Conservation (phyloP, 1,284 basidiomycete species). For the Taiwanofungus camphoratus region DNA sequence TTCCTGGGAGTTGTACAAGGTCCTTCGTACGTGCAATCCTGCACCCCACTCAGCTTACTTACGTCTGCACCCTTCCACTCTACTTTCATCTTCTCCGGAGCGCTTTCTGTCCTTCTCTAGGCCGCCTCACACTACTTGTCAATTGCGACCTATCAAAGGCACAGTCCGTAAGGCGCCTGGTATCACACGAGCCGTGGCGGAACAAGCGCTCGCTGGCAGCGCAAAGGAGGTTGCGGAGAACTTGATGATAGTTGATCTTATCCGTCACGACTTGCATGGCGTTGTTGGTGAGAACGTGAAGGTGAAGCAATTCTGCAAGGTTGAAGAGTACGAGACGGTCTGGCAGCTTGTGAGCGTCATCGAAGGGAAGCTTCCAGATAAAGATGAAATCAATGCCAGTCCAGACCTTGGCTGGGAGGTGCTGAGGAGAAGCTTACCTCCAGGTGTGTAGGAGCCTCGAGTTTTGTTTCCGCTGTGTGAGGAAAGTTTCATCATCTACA, state of each 20-base stretch:
- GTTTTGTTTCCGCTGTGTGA: not conserved
- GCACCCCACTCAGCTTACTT: slow-evolving; percentile 90
- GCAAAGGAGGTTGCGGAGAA: slow-evolving; percentile 96
- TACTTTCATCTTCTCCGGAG: slow-evolving; percentile 85
- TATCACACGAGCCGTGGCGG: slow-evolving; percentile 59
- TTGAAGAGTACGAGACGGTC: slow-evolving; percentile 93
- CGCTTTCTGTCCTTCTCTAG: slow-evolving; percentile 86
- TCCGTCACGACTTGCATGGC: slow-evolving; percentile 85
- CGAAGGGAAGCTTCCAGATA: slow-evolving; percentile 46
- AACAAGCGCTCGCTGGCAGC: slow-evolving; percentile 64
- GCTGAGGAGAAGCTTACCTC: slow-evolving; percentile 78
- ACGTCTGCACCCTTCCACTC: slow-evolving; percentile 59
- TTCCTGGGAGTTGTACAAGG: slow-evolving; percentile 71
- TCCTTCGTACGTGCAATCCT: slow-evolving; percentile 74
- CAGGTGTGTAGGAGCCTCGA: slow-evolving; percentile 48
- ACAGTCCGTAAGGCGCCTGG: slow-evolving; percentile 68
- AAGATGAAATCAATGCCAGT: slow-evolving; percentile 27
- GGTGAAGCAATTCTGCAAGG: slow-evolving; percentile 82
- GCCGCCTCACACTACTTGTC: slow-evolving; percentile 57
- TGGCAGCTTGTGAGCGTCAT: slow-evolving; percentile 97
- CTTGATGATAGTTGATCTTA: slow-evolving; percentile 97
- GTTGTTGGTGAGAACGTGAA: slow-evolving; percentile 72
- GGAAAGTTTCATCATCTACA: not conserved
- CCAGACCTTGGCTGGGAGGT: slow-evolving; percentile 71
- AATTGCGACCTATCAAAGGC: slow-evolving; percentile 96